These are phyloP conservation scores for Volutella citrinella DNA, from an alignment of 2,329 filamentous ascomycete species.

Conservation along the genomic window DNA sequence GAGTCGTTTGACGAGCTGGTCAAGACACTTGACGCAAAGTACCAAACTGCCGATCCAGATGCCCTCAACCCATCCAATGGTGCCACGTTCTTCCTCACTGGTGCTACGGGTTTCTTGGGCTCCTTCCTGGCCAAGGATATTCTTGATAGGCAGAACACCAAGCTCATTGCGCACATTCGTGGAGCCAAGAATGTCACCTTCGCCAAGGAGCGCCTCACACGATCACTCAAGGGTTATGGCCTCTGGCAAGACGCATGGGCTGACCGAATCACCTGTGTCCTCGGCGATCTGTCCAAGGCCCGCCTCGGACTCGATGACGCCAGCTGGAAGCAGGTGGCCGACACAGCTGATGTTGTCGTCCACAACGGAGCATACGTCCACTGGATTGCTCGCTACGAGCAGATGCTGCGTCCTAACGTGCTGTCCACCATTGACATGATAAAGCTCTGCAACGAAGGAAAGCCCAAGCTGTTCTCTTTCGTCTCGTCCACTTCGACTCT, in stretches of 20 bases:
- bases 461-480: constrained; percentile 74
- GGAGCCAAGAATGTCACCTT: constrained; percentile 56
- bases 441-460: constrained; percentile 71
- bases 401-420: constrained; percentile 72
- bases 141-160: constrained; percentile 40
- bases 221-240: constrained; percentile 72
- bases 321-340: constrained; percentile 62
- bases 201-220: constrained; percentile 62
- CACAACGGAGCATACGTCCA: constrained; percentile 83
- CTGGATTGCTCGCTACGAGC: constrained; percentile 76
- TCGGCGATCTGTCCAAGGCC: constrained; percentile 72
- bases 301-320: constrained; percentile 67
- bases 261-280: constrained; percentile 61
- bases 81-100: constrained; percentile 76
- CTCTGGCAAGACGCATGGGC: constrained; percentile 73
- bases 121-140: constrained; percentile 76
- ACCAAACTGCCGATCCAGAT: constrained; percentile 34
- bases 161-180: constrained; percentile 72
- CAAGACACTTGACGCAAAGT: constrained; percentile 41
- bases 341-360: constrained; percentile 68
- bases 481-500: constrained; percentile 76
- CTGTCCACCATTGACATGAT: constrained; percentile 73
- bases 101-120: constrained; percentile 78
- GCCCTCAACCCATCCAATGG: constrained; percentile 25
- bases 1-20: constrained; percentile 51